A percentile compares a stretch with the other conserved stretches of the same genome.
These are phyloP conservation scores for Boletus bicolor DNA, from an alignment of 768 basidiomycete genomes.

Conservation along the genomic window DNA sequence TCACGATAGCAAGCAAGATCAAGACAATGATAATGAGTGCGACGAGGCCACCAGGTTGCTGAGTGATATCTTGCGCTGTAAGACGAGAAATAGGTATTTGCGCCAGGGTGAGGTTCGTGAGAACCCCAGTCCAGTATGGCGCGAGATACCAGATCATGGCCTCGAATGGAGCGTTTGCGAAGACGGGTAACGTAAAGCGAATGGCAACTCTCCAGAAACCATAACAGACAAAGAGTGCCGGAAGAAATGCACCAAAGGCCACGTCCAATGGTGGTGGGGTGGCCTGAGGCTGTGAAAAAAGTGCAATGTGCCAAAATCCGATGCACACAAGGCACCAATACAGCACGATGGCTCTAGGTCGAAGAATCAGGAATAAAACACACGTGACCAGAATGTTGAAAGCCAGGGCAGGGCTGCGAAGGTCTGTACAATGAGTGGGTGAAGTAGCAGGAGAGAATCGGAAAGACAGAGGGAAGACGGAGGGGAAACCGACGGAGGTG, in stretches of 20 bases:
- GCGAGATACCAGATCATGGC: slow-evolving; percentile 69
- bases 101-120: slow-evolving; percentile 69
- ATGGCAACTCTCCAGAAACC: slow-evolving; percentile 76
- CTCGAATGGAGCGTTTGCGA: slow-evolving; percentile 67
- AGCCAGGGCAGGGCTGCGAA: slow-evolving; percentile 64
- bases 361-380: slow-evolving; percentile 67
- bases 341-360: slow-evolving; percentile 62
- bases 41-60: slow-evolving; percentile 63
- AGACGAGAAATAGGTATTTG: slow-evolving; percentile 76
- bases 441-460: slow-evolving; percentile 47
- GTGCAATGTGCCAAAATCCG: slow-evolving; percentile 79
- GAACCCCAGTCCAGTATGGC: slow-evolving; percentile 75
- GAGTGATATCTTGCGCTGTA: slow-evolving; percentile 61
- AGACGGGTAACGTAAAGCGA: slow-evolving; percentile 71
- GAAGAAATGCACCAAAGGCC: slow-evolving; percentile 78
- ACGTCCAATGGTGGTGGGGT: slow-evolving; percentile 65
- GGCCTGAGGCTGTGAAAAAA: slow-evolving; percentile 72
- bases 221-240: slow-evolving; percentile 73
- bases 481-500: slow-evolving; percentile 68
- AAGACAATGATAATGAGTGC: slow-evolving; percentile 68
- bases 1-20: slow-evolving; percentile 52
- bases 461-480: slow-evolving; percentile 70
- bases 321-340: slow-evolving; percentile 81
- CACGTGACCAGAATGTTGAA: slow-evolving; percentile 70
- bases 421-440: slow-evolving; percentile 65